Evolutionary conservation across 257 asterid species (phyloP), one percentile per base, ranked within the genome.

Genomic region (Cordia subcordata): DNA sequence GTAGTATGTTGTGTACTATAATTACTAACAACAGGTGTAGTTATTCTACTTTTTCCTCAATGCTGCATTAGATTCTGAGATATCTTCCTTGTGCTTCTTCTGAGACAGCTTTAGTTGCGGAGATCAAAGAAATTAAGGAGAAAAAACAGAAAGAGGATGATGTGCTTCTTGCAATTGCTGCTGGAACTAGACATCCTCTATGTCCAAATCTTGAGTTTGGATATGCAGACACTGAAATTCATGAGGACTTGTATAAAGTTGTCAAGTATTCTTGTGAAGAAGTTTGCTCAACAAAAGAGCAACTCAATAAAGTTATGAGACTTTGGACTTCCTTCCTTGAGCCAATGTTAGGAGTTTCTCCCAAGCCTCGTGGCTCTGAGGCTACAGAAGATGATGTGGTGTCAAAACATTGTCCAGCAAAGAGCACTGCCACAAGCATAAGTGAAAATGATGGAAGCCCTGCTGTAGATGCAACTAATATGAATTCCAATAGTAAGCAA

Each of bases 51-150:
- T 17, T 8, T n/a, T 49, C 12, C 20, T n/a, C 20, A 21, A n/a
- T 49, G 11, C 27, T 49, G 23, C 20, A 4, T n/a, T 53, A 23
- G 38, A 11, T 22, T 53, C 57, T 22, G 15, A 53, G 22, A 53
- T 53, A 42, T 60, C 23, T 45, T 58, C 46, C 10, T 19, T n/a
- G 16, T 23, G 61, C 27, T 27, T 32, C 56, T 54, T 51, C 39
- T 49, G 32, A 15, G 51, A 42, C 70, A 70, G 75, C 62, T 53
- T 64, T 70, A 32, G 58, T 70, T 21, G 21, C 47, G 4, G 75
- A 70, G 44, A 58, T 70, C 27, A 70, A 58, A 53, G 75, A 70
- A 53, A 64, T 70, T 39, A 70, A 65, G 61, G 75, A 70, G 65
- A 60, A 46, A 33, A 70, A 58, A 23, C 65, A 55, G 55, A 55